phyloP scores from a whole-genome alignment of 306 rosid species.

The Trichosanthes truncata region DNA sequence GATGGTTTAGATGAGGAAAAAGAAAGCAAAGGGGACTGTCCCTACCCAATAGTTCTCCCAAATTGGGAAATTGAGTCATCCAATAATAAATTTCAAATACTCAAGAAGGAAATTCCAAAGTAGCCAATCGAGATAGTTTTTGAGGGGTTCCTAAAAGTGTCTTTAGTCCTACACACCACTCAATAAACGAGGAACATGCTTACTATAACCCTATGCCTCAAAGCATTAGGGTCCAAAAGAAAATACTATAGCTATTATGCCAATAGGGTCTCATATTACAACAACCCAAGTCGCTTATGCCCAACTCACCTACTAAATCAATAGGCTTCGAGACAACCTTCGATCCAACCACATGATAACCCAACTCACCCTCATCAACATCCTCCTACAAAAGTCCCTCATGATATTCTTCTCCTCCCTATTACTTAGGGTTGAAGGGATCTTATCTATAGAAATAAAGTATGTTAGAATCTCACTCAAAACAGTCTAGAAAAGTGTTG shows the following conservation, averaged over 20 bases:
- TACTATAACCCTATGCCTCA: neutral
- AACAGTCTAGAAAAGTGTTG: neutral
- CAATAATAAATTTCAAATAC: neutral
- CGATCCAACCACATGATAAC: neutral
- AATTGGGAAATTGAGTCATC: neutral
- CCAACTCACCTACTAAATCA: neutral
- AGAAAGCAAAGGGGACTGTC: neutral
- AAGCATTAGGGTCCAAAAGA: no score
- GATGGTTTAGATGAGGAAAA: neutral
- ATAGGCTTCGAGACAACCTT: neutral
- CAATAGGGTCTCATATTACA: no score
- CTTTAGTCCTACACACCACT: neutral
- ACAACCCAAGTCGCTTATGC: no score
- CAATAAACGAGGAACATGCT: neutral
- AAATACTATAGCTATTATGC: no score
- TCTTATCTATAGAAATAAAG: neutral
- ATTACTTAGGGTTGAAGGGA: neutral
- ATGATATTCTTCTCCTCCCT: neutral
- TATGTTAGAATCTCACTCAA: neutral
- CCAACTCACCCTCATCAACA: neutral
- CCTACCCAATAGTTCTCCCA: neutral
- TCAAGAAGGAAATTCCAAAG: neutral
- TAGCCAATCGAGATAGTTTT: neutral
- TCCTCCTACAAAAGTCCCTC: neutral
- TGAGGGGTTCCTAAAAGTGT: neutral